Base-by-base conservation (phyloP, 306 rosid species). In the Heteromeles arbutifolia region DNA sequence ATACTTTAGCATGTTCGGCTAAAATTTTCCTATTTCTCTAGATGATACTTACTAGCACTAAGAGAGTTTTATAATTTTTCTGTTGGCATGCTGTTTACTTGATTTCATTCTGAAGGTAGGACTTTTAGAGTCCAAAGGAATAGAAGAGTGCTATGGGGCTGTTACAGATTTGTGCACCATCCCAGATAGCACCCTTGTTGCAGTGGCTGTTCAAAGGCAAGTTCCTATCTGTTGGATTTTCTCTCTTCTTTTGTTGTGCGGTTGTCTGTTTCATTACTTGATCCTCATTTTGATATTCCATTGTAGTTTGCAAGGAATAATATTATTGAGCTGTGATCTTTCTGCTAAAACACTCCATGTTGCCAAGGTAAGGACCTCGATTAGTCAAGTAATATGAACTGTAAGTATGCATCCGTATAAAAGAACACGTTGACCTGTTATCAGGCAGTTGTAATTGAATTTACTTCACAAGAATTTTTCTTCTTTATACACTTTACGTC, bases 171-270 rank as follows among this genome's bases (percentile, higher is more conserved):
- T 95, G 62, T 91, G 93, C 84, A 86, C 90, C 70, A 79, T 68
- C 70, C 58, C 72, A 12, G 93, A 84, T 80, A 89, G 96, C 73
- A 70, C 79, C 71, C 88, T 85, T 76, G 89, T 95, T 87, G 97
- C 97, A 0, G 97, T 88, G 77, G 92, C 97, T 61, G 79, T 92
- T 70, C 99, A 95, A 80, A 88, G 97, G 97, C 75, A 89, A 85
- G 85, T 80, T 81, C 69, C 79, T 69, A 12, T 24, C 67, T 17
- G 10, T 74, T 24, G 68, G 65, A 44, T 28, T 54, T 56, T 65
- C 39, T 59, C 13, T 76, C 54, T 75, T 69, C 81, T 57, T 32
- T 39, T 37, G 3, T 10, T 19, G 45, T 76, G 80, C 32, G 54
- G 59, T 65, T 52, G 56, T 76, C 77, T 43, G 68, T 71, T 48